Base-by-base conservation (phyloP, 2,329 filamentous ascomycete species). In the Parastagonospora avenae region DNA sequence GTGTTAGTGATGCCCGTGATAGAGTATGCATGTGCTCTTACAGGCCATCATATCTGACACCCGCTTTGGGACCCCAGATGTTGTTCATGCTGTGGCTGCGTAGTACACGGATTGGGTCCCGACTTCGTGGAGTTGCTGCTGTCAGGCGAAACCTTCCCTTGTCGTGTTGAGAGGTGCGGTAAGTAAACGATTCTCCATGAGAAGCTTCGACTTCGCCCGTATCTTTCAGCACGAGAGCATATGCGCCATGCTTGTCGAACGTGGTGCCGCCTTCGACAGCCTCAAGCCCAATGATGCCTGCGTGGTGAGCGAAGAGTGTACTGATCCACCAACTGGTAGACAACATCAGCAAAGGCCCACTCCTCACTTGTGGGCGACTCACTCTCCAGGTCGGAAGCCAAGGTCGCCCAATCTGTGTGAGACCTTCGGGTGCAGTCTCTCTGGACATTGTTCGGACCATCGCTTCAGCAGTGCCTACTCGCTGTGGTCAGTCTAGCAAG, bases 321-420 rank as follows among this genome's bases (percentile, higher is more conserved):
- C 74, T 78, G 55, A 81, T 77, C 79, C 79, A 81, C 79, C 79
- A 81, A 27, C 78, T 80, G 31, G 8, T n/a, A n/a, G 14, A n/a
- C 2, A n/a, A n/a, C 1, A 42, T 62, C n/a, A 63, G 52, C 19
- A 32, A 31, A n/a, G 7, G 28, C 12, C 2, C 12, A 10, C 11
- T 10, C 14, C 32, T 15, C 1, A 7, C 4, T 8, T 5, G 30
- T 2, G 4, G 2, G 32, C 19, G 1, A 72, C 76, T 63, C 53
- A 80, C 78, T 74, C 67, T 64, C 79, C 79, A 48, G 77, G 67
- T n/a, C 53, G 66, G 50, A 81, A 81, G 0, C 76, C 76, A n/a
- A 80, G 54, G 52, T 71, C 60, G 5, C 78, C 78, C 36, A 63
- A 62, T 36, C 65, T 66, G 42, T 72, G 72, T 4, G 76, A 68